Evolutionary conservation across 148 eudicot species (phyloP).

Genomic region (Heliamphora exappendiculata): DNA sequence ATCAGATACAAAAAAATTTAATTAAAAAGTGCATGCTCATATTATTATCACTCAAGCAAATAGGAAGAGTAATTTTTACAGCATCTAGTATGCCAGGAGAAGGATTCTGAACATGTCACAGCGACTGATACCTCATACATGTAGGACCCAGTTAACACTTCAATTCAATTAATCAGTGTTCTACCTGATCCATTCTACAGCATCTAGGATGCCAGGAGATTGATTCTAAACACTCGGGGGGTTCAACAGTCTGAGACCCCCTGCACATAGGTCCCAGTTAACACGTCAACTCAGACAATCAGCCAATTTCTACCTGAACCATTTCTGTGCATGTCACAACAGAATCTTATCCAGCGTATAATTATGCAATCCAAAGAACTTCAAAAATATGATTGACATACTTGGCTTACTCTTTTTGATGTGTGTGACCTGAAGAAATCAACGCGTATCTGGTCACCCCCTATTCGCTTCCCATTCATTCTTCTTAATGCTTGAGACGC

Average conservation of each 20-base stretch:
- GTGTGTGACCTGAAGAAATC: conserved; percentile 81
- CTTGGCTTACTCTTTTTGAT: conserved; percentile 50
- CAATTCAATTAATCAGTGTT: too few species aligned
- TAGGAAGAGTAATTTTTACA: too few species aligned
- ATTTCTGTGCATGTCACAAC: background rate
- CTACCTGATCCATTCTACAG: too few species aligned
- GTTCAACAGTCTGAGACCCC: too few species aligned
- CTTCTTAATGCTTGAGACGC: conserved; percentile 63
- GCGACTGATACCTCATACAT: background rate
- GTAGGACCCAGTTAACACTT: background rate
- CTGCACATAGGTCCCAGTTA: too few species aligned
- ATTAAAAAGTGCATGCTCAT: too few species aligned
- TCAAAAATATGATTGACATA: conserved; percentile 1
- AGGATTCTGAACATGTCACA: background rate
- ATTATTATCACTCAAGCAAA: background rate
- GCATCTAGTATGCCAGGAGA: background rate
- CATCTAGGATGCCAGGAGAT: too few species aligned
- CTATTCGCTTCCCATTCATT: conserved; percentile 64
- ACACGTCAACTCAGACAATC: too few species aligned
- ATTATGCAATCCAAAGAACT: background rate
- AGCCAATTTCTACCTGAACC: background rate
- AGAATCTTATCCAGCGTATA: background rate
- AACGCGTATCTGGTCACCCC: conserved; percentile 67
- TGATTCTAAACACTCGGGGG: too few species aligned
- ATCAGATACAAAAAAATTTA: background rate